phyloP scores from a whole-genome alignment of 306 rosid species.

The Hippophae tibetana region DNA sequence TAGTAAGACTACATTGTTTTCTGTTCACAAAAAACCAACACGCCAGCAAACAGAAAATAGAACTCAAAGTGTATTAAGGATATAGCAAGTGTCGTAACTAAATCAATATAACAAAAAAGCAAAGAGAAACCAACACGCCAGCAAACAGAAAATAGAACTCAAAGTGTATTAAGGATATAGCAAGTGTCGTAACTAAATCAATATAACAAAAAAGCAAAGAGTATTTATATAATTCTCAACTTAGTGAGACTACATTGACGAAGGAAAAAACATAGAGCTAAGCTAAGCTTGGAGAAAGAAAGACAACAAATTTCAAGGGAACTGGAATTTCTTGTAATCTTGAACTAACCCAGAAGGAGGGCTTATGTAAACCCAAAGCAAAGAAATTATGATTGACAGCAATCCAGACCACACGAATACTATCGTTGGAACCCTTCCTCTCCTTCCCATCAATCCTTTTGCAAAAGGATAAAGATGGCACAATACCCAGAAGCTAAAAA shows the following conservation, averaged over 20 bases:
- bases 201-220: no score
- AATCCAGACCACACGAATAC: slow-evolving; percentile 82
- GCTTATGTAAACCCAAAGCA: slow-evolving; percentile 77
- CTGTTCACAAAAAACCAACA: no score
- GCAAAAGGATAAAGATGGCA: slow-evolving; percentile 81
- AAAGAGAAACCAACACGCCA: no score
- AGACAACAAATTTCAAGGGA: slow-evolving; percentile 30
- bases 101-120: no score
- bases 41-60: no score
- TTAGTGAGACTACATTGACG: not conserved
- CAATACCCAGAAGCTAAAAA: slow-evolving; percentile 81
- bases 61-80: no score
- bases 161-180: no score
- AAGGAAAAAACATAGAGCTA: not conserved
- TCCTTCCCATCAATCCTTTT: slow-evolving; percentile 72
- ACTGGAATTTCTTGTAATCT: slow-evolving; percentile 55
- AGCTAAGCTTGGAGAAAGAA: not conserved
- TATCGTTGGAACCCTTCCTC: slow-evolving; percentile 73
- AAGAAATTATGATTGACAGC: slow-evolving; percentile 61
- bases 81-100: no score
- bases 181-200: no score
- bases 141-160: no score
- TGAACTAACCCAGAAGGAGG: slow-evolving; percentile 51
- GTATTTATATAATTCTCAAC: no score
- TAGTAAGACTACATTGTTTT: no score